Percentiles rank a stretch among this genome's conserved stretches.
Conservation (phyloP, 768 basidiomycete species). For the Hygrocybe coccinea region DNA sequence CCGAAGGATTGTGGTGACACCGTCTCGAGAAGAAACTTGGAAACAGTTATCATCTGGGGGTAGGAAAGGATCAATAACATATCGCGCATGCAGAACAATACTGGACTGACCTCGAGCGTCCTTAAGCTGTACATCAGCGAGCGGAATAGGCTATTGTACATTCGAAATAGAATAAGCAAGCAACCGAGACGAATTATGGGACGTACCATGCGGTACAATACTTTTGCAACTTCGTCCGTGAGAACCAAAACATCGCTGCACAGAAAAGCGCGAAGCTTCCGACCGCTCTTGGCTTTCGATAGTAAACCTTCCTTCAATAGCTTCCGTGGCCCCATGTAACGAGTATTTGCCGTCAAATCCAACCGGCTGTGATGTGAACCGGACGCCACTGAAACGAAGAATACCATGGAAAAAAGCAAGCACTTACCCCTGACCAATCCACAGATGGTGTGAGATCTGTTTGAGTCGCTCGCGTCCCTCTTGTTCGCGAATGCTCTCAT, state of each 20-base stretch:
- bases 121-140: slow-evolving; percentile 60
- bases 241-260: slow-evolving; percentile 90
- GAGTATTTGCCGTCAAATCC: slow-evolving; percentile 87
- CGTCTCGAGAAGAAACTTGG: slow-evolving; percentile 64
- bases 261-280: slow-evolving; percentile 70
- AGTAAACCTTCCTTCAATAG: slow-evolving; percentile 77
- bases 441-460: slow-evolving; percentile 71
- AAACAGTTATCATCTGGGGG: slow-evolving; percentile 67
- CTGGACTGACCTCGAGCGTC: slow-evolving; percentile 42
- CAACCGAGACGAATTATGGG: neutral
- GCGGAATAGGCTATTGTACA: slow-evolving; percentile 57
- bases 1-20: slow-evolving; percentile 59
- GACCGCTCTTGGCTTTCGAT: slow-evolving; percentile 78
- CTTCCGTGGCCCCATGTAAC: slow-evolving; percentile 73
- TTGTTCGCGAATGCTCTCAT: slow-evolving; percentile 81
- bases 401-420: neutral
- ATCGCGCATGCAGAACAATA: neutral
- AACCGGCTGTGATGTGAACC: slow-evolving; percentile 47
- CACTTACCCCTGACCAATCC: slow-evolving; percentile 80
- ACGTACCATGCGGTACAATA: slow-evolving; percentile 79
- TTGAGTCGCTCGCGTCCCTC: slow-evolving; percentile 76
- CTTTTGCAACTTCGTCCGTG: slow-evolving; percentile 64
- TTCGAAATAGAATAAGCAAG: neutral
- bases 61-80: neutral
- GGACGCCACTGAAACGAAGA: neutral